These are phyloP conservation scores for Erucastrum elatum DNA, from an alignment of 345 rosid species.

Conservation along the genomic window DNA sequence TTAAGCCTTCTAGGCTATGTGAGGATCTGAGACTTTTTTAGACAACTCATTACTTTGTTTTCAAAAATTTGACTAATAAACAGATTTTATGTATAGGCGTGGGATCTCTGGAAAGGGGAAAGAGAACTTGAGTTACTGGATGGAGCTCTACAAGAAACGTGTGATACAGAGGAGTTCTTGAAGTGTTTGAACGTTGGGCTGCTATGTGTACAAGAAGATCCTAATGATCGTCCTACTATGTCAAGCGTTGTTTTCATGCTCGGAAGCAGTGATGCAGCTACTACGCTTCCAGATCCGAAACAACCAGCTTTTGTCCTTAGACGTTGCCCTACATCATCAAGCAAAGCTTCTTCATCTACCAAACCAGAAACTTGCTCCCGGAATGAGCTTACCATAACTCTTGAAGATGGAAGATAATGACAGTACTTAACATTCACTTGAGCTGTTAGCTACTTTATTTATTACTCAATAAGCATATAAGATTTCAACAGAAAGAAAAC, in stretches of 20 bases:
- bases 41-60: not conserved
- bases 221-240: slow-evolving; percentile 60
- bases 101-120: slow-evolving; percentile 49
- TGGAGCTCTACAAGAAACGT: slow-evolving; percentile 29
- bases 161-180: slow-evolving; percentile 24
- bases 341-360: slow-evolving; percentile 49
- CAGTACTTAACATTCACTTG: not conserved
- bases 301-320: slow-evolving; percentile 50
- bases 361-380: slow-evolving; percentile 53
- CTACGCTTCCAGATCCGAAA: slow-evolving; percentile 52
- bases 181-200: slow-evolving; percentile 58
- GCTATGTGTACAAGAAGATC: slow-evolving; percentile 62
- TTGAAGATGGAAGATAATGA: slow-evolving; percentile 51
- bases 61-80: too few relatives aligned
- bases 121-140: slow-evolving; percentile 36
- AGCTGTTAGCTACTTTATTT: not conserved
- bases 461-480: not conserved
- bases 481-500: not conserved
- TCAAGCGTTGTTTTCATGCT: slow-evolving; percentile 56
- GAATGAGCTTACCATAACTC: slow-evolving; percentile 48
- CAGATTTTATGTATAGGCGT: slow-evolving; percentile 37
- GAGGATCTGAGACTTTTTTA: slow-evolving; percentile 30
- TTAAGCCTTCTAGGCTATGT: slow-evolving; percentile 41
- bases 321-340: slow-evolving; percentile 49
- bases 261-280: slow-evolving; percentile 29